Conservation (phyloP, 2,329 filamentous ascomycete species). For the Aspergillus ustus region DNA sequence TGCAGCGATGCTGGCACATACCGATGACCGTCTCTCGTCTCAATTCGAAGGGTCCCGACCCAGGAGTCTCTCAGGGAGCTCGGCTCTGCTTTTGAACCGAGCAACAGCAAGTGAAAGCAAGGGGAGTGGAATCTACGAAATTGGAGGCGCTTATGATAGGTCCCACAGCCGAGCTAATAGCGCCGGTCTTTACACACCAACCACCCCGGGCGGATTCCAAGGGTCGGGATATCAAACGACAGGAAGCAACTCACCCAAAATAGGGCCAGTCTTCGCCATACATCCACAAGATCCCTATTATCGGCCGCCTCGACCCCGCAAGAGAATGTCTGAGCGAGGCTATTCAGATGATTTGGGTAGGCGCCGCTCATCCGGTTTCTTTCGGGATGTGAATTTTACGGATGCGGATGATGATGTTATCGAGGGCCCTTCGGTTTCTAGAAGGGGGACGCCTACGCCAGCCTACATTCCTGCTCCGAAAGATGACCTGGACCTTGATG, state of each 20-base stretch:
- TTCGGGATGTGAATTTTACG: conserved; percentile 39
- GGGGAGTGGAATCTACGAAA: conserved; percentile 60
- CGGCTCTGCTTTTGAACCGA: conserved; percentile 63
- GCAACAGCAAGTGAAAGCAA: conserved; percentile 50
- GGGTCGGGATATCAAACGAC: conserved; percentile 59
- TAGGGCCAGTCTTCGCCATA: conserved; percentile 50
- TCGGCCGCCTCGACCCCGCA: conserved; percentile 75
- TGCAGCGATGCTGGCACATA: conserved; percentile 75
- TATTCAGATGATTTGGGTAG: conserved; percentile 50
- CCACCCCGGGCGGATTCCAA: conserved; percentile 78
- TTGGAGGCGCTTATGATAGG: conserved; percentile 51
- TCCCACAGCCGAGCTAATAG: conserved; percentile 60
- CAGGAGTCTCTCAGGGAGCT: conserved; percentile 66
- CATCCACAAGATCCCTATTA: conserved; percentile 79
- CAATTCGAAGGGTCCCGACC: conserved; percentile 59
- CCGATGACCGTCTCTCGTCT: conserved; percentile 67
- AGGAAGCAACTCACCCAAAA: conserved; percentile 48
- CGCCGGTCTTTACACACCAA: conserved; percentile 68
- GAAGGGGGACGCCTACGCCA: conserved; percentile 55
- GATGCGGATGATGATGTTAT: conserved; percentile 38
- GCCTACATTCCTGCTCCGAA: conserved; percentile 58
- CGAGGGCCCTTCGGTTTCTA: conserved; percentile 48
- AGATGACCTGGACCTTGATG: conserved; percentile 60
- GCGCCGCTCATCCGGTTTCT: conserved; percentile 43
- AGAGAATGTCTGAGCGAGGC: conserved; percentile 63